These are phyloP conservation scores for Boletus rubroflammeus DNA, from an alignment of 768 basidiomycete species.

Conservation along the genomic window DNA sequence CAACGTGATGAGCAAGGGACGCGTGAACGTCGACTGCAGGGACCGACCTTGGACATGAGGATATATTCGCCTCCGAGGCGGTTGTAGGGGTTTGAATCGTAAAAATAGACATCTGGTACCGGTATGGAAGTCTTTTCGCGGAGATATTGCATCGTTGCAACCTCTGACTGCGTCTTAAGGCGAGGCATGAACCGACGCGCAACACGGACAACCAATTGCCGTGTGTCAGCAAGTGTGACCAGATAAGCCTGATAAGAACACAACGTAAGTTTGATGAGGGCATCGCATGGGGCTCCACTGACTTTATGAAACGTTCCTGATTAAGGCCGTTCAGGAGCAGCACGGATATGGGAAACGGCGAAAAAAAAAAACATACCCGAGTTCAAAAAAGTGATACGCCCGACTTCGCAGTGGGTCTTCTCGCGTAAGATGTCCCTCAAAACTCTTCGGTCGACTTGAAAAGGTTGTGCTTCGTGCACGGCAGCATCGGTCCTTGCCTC, in stretches of 20 bases:
- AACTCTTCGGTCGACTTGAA: conserved; percentile 71
- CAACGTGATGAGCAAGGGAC: conserved; percentile 1
- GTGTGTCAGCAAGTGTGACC: conserved; percentile 57
- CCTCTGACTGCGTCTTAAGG: conserved; percentile 83
- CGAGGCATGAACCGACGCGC: conserved; percentile 84
- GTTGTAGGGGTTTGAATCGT: conserved; percentile 82
- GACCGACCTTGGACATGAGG: conserved; percentile 76
- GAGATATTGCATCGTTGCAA: conserved; percentile 80
- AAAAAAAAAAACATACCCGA: conserved; percentile 47
- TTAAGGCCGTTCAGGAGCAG: not conserved
- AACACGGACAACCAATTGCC: conserved; percentile 71
- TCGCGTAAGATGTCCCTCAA: conserved; percentile 77
- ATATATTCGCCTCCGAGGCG: conserved; percentile 83
- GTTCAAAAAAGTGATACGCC: conserved; percentile 67
- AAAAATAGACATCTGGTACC: conserved; percentile 70
- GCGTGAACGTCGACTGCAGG: not conserved
- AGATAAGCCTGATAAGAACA: conserved; percentile 60
- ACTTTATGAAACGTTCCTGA: conserved; percentile 86
- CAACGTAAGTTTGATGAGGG: conserved; percentile 5
- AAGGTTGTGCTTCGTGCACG: conserved; percentile 59
- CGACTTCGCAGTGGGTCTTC: conserved; percentile 62
- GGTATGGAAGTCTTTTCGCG: conserved; percentile 67
- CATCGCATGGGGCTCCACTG: conserved; percentile 11
- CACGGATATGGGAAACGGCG: conserved; percentile 10
- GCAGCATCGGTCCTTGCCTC: conserved; percentile 64